A percentile compares a stretch with the other conserved stretches of the same genome.
Conservation (phyloP, 192 early-diverging fungal species). For the Backusella sp. region DNA sequence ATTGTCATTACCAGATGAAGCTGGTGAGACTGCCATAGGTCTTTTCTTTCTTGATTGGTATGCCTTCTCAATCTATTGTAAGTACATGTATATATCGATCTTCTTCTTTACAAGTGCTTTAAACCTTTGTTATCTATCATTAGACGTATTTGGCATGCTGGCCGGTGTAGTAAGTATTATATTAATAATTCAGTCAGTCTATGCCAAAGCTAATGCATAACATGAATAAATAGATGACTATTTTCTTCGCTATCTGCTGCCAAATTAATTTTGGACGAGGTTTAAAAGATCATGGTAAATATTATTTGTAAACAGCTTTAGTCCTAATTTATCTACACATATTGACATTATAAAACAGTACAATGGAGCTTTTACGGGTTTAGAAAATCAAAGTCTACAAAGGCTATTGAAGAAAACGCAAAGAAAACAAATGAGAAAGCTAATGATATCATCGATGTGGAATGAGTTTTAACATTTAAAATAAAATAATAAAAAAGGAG, state of each 20-base stretch:
- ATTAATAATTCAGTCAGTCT: neutral
- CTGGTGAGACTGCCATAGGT: neutral
- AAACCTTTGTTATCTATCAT: neutral
- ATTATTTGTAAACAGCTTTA: neutral
- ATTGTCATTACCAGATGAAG: neutral
- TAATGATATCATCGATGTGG: neutral
- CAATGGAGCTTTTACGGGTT: neutral
- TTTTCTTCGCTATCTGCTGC: neutral
- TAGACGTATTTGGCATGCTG: neutral
- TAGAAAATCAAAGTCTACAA: neutral
- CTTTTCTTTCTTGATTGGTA: slow-evolving; percentile 4
- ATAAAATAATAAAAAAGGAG: neutral
- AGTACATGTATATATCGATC: neutral
- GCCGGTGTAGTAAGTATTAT: neutral
- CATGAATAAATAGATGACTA: neutral
- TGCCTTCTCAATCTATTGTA: neutral
- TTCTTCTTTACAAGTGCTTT: neutral
- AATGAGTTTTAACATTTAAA: neutral
- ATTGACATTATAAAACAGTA: neutral
- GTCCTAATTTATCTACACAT: neutral
- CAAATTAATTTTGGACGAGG: slow-evolving; percentile 1
- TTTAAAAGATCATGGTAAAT: neutral
- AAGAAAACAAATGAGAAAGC: neutral
- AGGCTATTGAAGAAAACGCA: neutral
- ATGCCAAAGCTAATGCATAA: neutral